Base-by-base conservation (phyloP, 768 basidiomycete species). In the Termitomyces titanicus region DNA sequence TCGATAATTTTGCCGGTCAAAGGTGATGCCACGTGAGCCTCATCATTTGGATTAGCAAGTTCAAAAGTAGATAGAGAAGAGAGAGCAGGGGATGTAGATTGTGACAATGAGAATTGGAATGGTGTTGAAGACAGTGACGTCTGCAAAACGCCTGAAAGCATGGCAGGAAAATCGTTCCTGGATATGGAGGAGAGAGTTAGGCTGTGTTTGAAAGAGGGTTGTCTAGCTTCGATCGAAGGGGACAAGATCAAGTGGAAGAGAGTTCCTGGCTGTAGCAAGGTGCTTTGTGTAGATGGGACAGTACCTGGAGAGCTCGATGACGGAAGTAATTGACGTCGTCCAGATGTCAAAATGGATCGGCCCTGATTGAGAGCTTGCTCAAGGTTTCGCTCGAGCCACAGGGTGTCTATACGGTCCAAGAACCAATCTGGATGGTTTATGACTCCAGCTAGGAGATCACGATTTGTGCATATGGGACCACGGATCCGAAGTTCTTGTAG, bases 401-500 rank as follows among this genome's bases (percentile, higher is more conserved):
- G 45, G 3, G 72, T 73, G 54, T 74, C 71, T n/a, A 74, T 64
- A 5, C 45, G 51, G 5, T 68, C 68, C 6, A 47, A 35, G 11
- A 39, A 29, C 73, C 73, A 75, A 17, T 71, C 69, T 10, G 57
- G 58, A 55, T 72, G 70, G 8, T 53, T 57, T 11, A 73, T 38
- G 1, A 72, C 66, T 1, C 74, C 74, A 5, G 61, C 58, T 5
- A 75, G 65, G 3, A 74, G 60, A 43, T 57, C 45, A 9, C 64
- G 49, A 56, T 75, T 75, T 12, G 73, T 75, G 53, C 64, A 66
- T 1, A 71, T 51, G 10, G 51, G 80, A 56, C 87, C 84, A 40
- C 86, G 81, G 55, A 93, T 83, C 55, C 83, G 81, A 77, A 92
- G 87, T 69, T 94, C 93, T 45, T 85, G 83, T 18, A 94, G 72